Percentiles rank a stretch among this genome's conserved stretches.
These are phyloP conservation scores for Aureobasidium mangrovei DNA, from an alignment of 2,329 filamentous ascomycete genomes.

Conservation along the genomic window DNA sequence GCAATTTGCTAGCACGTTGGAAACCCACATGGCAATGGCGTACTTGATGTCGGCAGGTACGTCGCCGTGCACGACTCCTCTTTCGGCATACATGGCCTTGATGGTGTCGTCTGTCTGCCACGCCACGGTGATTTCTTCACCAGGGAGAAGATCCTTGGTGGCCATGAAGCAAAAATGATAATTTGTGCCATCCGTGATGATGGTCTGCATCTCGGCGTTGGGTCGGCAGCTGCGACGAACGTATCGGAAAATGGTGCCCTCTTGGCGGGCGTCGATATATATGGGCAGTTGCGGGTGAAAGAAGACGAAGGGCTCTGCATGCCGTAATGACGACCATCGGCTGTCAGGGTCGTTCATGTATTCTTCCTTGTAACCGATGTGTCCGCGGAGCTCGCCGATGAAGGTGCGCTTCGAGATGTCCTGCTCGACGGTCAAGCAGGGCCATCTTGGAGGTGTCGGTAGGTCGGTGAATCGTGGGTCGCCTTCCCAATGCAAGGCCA, in stretches of 20 bases:
- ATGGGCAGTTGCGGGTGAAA: slow-evolving; percentile 80
- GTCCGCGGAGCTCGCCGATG: slow-evolving; percentile 62
- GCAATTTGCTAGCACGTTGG: slow-evolving; percentile 64
- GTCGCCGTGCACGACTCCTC: slow-evolving; percentile 2
- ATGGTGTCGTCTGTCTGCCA: slow-evolving; percentile 29
- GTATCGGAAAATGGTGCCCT: slow-evolving; percentile 79
- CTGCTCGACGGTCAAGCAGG: slow-evolving; percentile 51
- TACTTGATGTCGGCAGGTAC: slow-evolving; percentile 28
- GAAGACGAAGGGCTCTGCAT: slow-evolving; percentile 47
- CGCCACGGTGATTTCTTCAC: slow-evolving; percentile 60
- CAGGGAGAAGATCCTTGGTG: slow-evolving; percentile 63
- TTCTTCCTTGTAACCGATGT: slow-evolving; percentile 39
- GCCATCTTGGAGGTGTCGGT: slow-evolving; percentile 59
- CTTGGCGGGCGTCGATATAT: slow-evolving; percentile 83
- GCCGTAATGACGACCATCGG: slow-evolving; percentile 39
- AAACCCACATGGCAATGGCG: slow-evolving; percentile 55
- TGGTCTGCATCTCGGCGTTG: slow-evolving; percentile 81
- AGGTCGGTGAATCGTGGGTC: slow-evolving; percentile 40
- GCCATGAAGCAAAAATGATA: slow-evolving; percentile 93
- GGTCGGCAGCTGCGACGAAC: slow-evolving; percentile 86
- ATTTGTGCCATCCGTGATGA: slow-evolving; percentile 66
- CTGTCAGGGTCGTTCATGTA: slow-evolving; percentile 39
- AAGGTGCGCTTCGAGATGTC: slow-evolving; percentile 44
- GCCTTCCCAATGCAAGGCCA: slow-evolving; percentile 46
- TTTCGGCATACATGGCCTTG: slow-evolving; percentile 12